Evolutionary conservation across 129 eudicot genomes (phyloP).

Genomic region (Deinandra increscens): DNA sequence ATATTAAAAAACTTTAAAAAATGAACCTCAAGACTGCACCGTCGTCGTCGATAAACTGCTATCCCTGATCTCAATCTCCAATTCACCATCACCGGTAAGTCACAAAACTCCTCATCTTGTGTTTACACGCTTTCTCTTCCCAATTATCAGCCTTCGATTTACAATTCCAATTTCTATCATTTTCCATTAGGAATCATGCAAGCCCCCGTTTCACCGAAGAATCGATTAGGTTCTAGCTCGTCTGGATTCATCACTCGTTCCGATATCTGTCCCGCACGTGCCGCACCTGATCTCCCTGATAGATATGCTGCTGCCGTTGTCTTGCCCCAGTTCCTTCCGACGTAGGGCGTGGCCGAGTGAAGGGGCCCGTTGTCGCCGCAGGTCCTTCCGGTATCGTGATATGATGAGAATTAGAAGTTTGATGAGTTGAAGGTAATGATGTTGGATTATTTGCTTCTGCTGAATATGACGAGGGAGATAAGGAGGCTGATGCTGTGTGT

Average conservation of each 20-base stretch:
- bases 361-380: conserved; percentile 52
- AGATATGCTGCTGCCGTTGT: conserved; percentile 51
- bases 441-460: conserved; percentile 92
- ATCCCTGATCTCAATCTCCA: background rate
- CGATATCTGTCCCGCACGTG: conserved; percentile 96
- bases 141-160: background rate
- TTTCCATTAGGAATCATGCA: conserved; percentile 61
- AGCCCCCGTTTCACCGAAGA: conserved; percentile 63
- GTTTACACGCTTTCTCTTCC: background rate
- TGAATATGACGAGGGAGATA: conserved; percentile 89
- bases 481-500: conserved; percentile 84
- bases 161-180: background rate
- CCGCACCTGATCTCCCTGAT: conserved; percentile 89
- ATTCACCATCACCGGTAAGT: background rate
- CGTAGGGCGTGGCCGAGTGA: conserved; percentile 66
- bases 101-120: background rate
- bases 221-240: conserved; percentile 84
- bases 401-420: conserved; percentile 88
- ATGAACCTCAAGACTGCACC: too few species aligned
- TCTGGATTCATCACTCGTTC: conserved; percentile 95
- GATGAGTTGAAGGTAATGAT: conserved; percentile 97
- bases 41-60: background rate
- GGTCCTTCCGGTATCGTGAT: too few species aligned
- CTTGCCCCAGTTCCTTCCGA: conserved; percentile 51
- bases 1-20: too few species aligned